These are phyloP conservation scores for Ensete ventricosum DNA, from an alignment of 176 grass and related monocot genomes.

Conservation along the genomic window DNA sequence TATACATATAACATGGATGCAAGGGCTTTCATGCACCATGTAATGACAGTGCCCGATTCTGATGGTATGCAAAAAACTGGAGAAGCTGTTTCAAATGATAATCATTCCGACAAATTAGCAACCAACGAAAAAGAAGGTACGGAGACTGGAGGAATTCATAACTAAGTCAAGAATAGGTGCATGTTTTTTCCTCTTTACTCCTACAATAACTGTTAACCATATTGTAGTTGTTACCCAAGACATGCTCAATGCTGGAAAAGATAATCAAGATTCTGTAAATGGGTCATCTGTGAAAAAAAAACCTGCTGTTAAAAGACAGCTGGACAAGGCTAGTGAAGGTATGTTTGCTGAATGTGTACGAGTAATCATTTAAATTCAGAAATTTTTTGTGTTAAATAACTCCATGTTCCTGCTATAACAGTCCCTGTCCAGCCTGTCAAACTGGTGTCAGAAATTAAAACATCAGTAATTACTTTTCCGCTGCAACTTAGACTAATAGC, in stretches of 20 bases:
- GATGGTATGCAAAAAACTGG: constrained; percentile 28
- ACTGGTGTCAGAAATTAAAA: neutral
- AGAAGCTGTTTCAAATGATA: constrained; percentile 12
- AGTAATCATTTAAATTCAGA: neutral
- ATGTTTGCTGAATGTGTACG: constrained; percentile 9
- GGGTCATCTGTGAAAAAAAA: constrained; percentile 22
- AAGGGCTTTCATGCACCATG: constrained; percentile 63
- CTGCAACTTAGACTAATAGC: neutral
- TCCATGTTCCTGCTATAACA: neutral
- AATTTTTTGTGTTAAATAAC: neutral
- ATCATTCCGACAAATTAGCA: constrained; percentile 6
- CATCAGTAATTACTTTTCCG: neutral
- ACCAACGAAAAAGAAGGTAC: constrained; percentile 27
- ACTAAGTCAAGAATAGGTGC: constrained; percentile 2
- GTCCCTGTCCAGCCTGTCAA: neutral
- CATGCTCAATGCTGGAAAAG: constrained; percentile 30
- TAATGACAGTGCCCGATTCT: constrained; percentile 38
- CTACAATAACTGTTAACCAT: neutral
- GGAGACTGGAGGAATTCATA: constrained; percentile 19
- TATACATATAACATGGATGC: constrained; percentile 80
- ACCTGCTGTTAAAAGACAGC: constrained; percentile 49
- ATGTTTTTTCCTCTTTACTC: neutral
- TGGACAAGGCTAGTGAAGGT: constrained; percentile 52
- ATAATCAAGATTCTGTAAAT: constrained; percentile 21
- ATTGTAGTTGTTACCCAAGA: constrained; percentile 10